Base-by-base conservation (phyloP, 106 monocot species). In the Dendrobium nobile region DNA sequence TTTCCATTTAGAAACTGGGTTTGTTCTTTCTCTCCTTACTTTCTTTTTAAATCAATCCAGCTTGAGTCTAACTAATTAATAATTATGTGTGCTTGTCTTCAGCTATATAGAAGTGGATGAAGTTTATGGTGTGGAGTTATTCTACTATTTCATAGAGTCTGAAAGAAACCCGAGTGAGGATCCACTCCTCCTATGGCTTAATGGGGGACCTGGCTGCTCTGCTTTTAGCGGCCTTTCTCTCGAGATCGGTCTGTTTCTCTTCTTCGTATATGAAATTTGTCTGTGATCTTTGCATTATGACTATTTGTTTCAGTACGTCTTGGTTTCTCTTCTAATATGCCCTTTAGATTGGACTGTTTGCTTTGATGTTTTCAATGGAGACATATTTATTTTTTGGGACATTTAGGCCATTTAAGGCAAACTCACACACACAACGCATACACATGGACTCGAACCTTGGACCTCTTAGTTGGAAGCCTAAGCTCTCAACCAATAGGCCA, bases 61-160 rank as follows among this genome's bases (percentile, higher is more conserved):
- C 4, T 27, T 4, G 2, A 6, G 4, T 70, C 0, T 70, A 33
- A 1, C 33, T 51, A 13, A 16, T 15, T 51, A 1, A 13, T 37
- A 37, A 37, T 3, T 37, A 13, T 51, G 10, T 61, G 61, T 61
- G 4, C 47, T 2, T 70, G 70, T 6, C 61, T 65, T 41, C 54
- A 79, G 40, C 41, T 79, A 93, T 45, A 79, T 88, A 54, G 42
- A 40, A 24, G 86, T 93, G 77, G 86, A 88, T 78, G 86, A 87
- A 27, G 77, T 5, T 31, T 47, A 83, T 2, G 89, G 77, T 1
- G 86, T 42, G 47, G 26, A 85, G 37, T 42, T 90, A 28, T 93
- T 93, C 84, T 93, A 93, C 13, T 72, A 70, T 58, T 80, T 80
- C 45, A 47, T 80, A 68, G 17, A 80, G 24, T 80, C 80, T 1